A percentile compares a stretch with the other conserved stretches of the same genome.
Conservation (phyloP, 495 filamentous ascomycete genomes). For the Aspergillus steynii region DNA sequence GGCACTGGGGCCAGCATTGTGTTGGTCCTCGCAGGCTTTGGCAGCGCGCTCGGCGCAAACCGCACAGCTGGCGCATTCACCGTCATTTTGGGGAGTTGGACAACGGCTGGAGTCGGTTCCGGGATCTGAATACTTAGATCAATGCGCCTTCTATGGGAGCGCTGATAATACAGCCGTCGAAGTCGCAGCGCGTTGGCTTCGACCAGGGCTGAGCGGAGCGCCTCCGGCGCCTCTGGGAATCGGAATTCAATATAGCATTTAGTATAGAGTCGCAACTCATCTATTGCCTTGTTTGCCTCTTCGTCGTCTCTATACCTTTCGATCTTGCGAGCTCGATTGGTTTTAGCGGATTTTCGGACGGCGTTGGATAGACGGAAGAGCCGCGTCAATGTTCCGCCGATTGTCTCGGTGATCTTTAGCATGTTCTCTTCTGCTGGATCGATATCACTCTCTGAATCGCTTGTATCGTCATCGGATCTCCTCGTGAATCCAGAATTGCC, state of each 20-base stretch:
- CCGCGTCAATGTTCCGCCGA: conserved; percentile 33
- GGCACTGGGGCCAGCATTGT: conserved; percentile 15
- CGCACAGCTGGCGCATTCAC: conserved; percentile 23
- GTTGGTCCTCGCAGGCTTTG: conserved; percentile 22
- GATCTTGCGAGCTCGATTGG: conserved; percentile 26
- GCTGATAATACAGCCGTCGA: conserved; percentile 37
- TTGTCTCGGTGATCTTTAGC: conserved; percentile 28
- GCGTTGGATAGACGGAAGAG: conserved; percentile 36
- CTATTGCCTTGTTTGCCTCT: conserved; percentile 34
- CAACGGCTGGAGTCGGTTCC: conserved; percentile 17
- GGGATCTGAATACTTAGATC: conserved; percentile 26
- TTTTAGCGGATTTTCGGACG: conserved; percentile 33
- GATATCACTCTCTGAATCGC: conserved; percentile 27
- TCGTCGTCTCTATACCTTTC: conserved; percentile 28
- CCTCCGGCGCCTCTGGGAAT: conserved; percentile 30
- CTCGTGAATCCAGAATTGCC: conserved; percentile 21
- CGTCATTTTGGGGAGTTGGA: conserved; percentile 28
- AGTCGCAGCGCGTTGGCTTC: conserved; percentile 36
- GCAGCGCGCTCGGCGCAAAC: conserved; percentile 24
- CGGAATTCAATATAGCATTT: conserved; percentile 31
- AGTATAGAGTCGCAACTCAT: conserved; percentile 31
- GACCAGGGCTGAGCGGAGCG: conserved; percentile 31
- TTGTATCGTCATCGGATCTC: conserved; percentile 28
- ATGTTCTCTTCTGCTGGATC: conserved; percentile 30
- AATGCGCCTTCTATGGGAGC: conserved; percentile 33